Evolutionary conservation across 1,284 basidiomycete species (phyloP).

Genomic region (Anthracocystis panici-leucophaei): DNA sequence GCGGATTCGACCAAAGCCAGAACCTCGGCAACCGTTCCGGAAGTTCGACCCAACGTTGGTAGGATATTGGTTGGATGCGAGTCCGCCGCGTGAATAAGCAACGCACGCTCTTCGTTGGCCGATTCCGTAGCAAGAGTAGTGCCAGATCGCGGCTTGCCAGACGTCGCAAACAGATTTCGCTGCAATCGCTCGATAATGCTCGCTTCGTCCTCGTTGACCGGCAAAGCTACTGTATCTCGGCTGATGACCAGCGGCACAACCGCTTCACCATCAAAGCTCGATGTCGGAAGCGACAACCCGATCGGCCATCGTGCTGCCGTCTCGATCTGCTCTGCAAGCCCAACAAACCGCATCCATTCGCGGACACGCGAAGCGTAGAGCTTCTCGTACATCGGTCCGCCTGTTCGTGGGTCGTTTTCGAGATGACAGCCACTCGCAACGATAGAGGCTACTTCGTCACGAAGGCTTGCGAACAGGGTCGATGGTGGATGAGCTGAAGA

Average conservation of each 20-base stretch:
- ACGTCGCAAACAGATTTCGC: slow-evolving; percentile 10
- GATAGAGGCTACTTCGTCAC: slow-evolving; percentile 44
- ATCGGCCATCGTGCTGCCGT: slow-evolving; percentile 61
- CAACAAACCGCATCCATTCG: slow-evolving; percentile 64
- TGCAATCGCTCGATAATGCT: slow-evolving; percentile 49
- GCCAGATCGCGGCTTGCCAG: slow-evolving; percentile 7
- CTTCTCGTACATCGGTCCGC: slow-evolving; percentile 49
- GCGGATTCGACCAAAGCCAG: slow-evolving; percentile 41
- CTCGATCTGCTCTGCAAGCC: slow-evolving; percentile 62
- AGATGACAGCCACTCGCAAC: slow-evolving; percentile 49
- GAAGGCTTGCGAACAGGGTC: slow-evolving; percentile 32
- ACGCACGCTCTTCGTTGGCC: slow-evolving; percentile 27
- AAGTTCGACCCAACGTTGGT: slow-evolving; percentile 38
- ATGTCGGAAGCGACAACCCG: slow-evolving; percentile 28
- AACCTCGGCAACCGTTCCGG: slow-evolving; percentile 48
- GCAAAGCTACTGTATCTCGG: slow-evolving; percentile 49
- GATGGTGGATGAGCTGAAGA: slow-evolving; percentile 20
- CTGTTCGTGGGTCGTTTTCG: slow-evolving; percentile 46
- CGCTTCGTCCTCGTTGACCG: slow-evolving; percentile 48
- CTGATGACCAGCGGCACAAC: slow-evolving; percentile 47
- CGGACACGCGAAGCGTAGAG: slow-evolving; percentile 40
- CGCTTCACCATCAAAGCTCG: slow-evolving; percentile 17
- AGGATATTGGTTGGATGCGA: slow-evolving; percentile 44
- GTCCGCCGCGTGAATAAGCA: slow-evolving; percentile 40
- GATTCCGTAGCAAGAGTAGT: slow-evolving; percentile 4